A percentile compares a stretch with the other conserved stretches of the same genome.
Conservation (phyloP, 78 protist species). For the Bodo saltans region DNA sequence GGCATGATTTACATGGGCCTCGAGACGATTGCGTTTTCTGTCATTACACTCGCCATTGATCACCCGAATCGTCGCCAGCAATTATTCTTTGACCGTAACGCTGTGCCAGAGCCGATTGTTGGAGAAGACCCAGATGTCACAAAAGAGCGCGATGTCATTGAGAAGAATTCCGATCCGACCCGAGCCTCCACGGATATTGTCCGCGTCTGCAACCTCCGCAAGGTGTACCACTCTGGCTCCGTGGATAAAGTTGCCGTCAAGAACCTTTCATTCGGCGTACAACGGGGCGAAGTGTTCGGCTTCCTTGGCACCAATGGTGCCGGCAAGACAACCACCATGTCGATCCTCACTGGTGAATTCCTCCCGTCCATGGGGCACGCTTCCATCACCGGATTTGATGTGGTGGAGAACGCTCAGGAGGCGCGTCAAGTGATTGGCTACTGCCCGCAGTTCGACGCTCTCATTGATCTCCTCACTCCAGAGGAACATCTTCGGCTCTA, state of each 20-base stretch:
- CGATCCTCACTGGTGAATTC: conserved; percentile 63
- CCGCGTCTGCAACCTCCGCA: conserved; percentile 2
- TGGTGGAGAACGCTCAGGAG: background rate
- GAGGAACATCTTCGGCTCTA: conserved; percentile 54
- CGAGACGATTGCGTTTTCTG: background rate
- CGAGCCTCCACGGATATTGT: background rate
- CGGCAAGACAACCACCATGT: conserved; percentile 78
- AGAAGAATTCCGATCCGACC: background rate
- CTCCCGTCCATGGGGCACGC: conserved; percentile 41
- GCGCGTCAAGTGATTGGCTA: conserved; percentile 11
- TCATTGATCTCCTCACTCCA: conserved; percentile 43
- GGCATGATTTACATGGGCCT: background rate
- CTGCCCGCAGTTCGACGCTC: conserved; percentile 31
- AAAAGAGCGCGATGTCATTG: background rate
- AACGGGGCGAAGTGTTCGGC: conserved; percentile 57
- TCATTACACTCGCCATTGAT: background rate
- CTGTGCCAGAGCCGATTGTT: background rate
- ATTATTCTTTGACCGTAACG: background rate
- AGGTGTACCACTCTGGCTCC: conserved; percentile 3
- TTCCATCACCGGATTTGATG: background rate
- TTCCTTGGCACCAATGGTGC: conserved; percentile 82
- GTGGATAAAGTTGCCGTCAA: conserved; percentile 5
- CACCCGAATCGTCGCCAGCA: background rate
- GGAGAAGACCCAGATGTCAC: conserved; percentile 3
- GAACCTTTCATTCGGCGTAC: conserved; percentile 33